phyloP scores from a whole-genome alignment of 148 eudicot genomes.

The Camellia granthamiana region DNA sequence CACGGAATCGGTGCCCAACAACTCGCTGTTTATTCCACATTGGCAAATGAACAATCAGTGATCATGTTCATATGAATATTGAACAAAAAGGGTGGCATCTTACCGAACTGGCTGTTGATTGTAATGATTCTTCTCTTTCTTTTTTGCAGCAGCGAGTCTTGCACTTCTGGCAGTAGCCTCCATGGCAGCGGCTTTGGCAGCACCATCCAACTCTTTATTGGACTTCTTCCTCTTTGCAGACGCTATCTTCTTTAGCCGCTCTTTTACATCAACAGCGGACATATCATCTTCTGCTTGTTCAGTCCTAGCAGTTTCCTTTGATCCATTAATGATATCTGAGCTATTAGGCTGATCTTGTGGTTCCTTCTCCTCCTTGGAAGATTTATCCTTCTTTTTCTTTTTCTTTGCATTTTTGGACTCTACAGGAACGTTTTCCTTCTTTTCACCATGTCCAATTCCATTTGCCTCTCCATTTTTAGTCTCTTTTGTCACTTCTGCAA shows the following conservation, averaged over 20 bases:
- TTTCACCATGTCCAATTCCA: constrained; percentile 37
- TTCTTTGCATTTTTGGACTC: constrained; percentile 60
- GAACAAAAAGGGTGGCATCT: neutral
- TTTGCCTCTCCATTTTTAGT: constrained; percentile 35
- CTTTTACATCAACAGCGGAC: constrained; percentile 48
- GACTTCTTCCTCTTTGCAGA: constrained; percentile 59
- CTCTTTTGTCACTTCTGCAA: constrained; percentile 32
- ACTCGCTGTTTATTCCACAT: neutral
- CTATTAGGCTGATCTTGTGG: constrained; percentile 36
- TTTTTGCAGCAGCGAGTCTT: constrained; percentile 58
- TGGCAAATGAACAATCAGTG: constrained; percentile 10
- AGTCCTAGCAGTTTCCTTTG: constrained; percentile 25
- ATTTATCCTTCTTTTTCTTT: constrained; percentile 58
- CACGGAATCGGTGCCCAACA: neutral
- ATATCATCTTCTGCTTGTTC: constrained; percentile 42
- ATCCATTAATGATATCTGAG: constrained; percentile 27
- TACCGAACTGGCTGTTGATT: constrained; percentile 63
- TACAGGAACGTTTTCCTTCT: constrained; percentile 33
- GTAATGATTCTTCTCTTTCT: constrained; percentile 69
- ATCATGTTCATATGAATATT: neutral
- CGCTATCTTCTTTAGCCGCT: constrained; percentile 56
- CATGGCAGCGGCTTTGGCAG: constrained; percentile 47
- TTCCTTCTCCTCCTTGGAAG: constrained; percentile 45
- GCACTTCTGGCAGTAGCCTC: constrained; percentile 68
- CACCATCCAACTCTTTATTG: constrained; percentile 42